These are phyloP conservation scores for Actinomortierella wolfii DNA, from an alignment of 371 early-diverging fungal genomes.

Conservation along the genomic window DNA sequence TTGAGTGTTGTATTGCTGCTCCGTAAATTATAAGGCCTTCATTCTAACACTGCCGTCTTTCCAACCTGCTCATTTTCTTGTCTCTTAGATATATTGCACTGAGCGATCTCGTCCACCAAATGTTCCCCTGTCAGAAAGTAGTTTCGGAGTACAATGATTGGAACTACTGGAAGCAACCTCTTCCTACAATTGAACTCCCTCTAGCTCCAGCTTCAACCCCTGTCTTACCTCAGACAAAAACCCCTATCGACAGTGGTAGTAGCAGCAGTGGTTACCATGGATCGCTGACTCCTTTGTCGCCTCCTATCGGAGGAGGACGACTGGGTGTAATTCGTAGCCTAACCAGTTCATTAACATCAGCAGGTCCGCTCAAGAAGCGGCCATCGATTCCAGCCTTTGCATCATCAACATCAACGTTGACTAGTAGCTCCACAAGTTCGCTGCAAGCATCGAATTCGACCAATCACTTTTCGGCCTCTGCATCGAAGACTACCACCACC, in stretches of 20 bases:
- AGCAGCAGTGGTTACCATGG: neutral
- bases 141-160: conserved; percentile 84
- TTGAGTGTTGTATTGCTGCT: conserved; percentile 6
- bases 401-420: conserved; percentile 9
- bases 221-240: conserved; percentile 23
- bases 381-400: conserved; percentile 27
- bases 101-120: conserved; percentile 94
- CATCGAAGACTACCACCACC: neutral
- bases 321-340: conserved; percentile 45
- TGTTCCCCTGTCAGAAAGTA: conserved; percentile 81
- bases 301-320: conserved; percentile 7
- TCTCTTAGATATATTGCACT: conserved; percentile 74
- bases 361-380: conserved; percentile 21
- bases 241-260: conserved; percentile 3
- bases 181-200: conserved; percentile 62
- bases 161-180: conserved; percentile 79
- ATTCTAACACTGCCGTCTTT: conserved; percentile 4
- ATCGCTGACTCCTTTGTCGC: no score
- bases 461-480: neutral
- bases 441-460: no score
- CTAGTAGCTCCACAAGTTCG: no score
- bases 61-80: neutral
- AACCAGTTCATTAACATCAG: conserved; percentile 24
- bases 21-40: neutral
- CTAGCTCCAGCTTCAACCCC: conserved; percentile 39